Conservation (phyloP, 148 eudicot species). For the Fagopyrum homotropicum region DNA sequence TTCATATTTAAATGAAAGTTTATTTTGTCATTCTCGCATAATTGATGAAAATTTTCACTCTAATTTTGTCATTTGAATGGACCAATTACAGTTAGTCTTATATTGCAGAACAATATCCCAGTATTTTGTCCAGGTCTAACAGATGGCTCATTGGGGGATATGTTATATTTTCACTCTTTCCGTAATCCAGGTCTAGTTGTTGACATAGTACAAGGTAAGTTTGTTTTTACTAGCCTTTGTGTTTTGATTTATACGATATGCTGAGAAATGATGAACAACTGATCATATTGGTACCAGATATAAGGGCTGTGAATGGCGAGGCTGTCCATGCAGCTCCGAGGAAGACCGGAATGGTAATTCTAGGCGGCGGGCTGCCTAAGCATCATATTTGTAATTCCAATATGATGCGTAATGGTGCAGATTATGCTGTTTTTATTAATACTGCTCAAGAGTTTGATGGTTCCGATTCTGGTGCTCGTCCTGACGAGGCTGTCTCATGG, state of each 20-base stretch:
- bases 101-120: slow-evolving; percentile 67
- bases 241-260: not conserved
- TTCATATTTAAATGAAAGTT: not conserved
- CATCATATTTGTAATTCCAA: slow-evolving; percentile 91
- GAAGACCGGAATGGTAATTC: slow-evolving; percentile 86
- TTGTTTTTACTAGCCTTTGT: not conserved
- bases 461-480: slow-evolving; percentile 90
- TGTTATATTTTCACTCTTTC: slow-evolving; percentile 82
- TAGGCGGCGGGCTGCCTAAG: slow-evolving; percentile 86
- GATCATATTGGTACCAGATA: slow-evolving; percentile 37
- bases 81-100: not conserved
- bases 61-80: not conserved
- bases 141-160: slow-evolving; percentile 93
- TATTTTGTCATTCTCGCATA: not conserved
- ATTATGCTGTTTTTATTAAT: slow-evolving; percentile 83
- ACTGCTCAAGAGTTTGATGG: slow-evolving; percentile 95
- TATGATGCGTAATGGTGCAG: slow-evolving; percentile 95
- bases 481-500: slow-evolving; percentile 96
- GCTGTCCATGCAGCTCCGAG: slow-evolving; percentile 78
- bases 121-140: slow-evolving; percentile 90
- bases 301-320: slow-evolving; percentile 73
- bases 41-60: not conserved
- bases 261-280: not conserved
- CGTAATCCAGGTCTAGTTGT: slow-evolving; percentile 69
- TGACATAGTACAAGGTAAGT: slow-evolving; percentile 80